Percentiles rank a stretch among this genome's conserved stretches.
phyloP scores from a whole-genome alignment of 2,329 filamentous ascomycete species.

The Fusarium piperis region DNA sequence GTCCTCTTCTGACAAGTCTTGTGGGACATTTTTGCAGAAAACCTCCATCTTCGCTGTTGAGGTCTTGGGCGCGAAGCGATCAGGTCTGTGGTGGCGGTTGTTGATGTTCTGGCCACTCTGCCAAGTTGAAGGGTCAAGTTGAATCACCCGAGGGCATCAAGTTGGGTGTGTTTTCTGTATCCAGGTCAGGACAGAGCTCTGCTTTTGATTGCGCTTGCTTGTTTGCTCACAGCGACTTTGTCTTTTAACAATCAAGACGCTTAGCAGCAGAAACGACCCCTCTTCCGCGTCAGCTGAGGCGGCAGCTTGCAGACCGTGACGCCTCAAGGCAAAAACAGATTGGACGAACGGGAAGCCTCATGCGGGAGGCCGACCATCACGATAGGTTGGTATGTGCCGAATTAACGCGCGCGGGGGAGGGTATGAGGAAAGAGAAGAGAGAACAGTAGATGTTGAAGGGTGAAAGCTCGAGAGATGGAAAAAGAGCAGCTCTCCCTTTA shows the following conservation, averaged over 20 bases:
- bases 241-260: not conserved
- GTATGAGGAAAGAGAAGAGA: not conserved
- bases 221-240: not conserved
- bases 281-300: not conserved
- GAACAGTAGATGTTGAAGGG: not conserved
- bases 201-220: not conserved
- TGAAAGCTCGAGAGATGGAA: not conserved
- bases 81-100: not conserved
- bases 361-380: slow-evolving; percentile 27
- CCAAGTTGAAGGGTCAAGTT: not conserved
- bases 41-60: slow-evolving; percentile 54
- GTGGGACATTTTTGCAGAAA: slow-evolving; percentile 55
- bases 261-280: not conserved
- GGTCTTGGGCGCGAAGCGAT: not conserved
- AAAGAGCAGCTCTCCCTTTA: not conserved
- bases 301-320: not conserved
- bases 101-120: not conserved
- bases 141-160: not conserved
- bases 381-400: not conserved
- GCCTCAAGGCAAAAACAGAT: not conserved
- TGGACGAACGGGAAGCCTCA: slow-evolving; percentile 7
- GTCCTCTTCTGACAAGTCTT: slow-evolving; percentile 49
- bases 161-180: not conserved
- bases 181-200: not conserved
- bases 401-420: not conserved